These are phyloP conservation scores for Manihot esculenta DNA, from an alignment of 441 rosid species.

Conservation along the genomic window DNA sequence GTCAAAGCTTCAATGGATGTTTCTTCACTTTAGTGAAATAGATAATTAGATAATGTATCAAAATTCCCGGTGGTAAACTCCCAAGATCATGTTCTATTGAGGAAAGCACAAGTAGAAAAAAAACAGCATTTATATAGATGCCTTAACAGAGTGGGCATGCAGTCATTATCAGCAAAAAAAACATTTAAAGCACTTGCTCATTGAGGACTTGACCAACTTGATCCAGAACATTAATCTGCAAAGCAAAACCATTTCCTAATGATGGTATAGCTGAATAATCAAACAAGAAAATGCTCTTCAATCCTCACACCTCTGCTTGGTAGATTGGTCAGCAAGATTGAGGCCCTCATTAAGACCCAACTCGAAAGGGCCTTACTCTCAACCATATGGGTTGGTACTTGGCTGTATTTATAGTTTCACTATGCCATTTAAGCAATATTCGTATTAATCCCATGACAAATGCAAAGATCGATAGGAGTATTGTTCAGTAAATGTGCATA, in stretches of 20 bases:
- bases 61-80: neutral
- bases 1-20: neutral
- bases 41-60: neutral
- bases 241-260: neutral
- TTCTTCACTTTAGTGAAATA: neutral
- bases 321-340: neutral
- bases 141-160: neutral
- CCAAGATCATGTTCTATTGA: neutral
- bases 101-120: neutral
- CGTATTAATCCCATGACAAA: neutral
- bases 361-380: neutral
- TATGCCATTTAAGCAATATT: neutral
- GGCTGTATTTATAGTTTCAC: neutral
- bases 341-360: neutral
- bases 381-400: neutral
- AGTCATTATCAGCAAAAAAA: neutral
- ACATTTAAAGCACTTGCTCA: too few species aligned
- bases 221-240: neutral
- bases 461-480: neutral
- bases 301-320: neutral
- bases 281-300: neutral
- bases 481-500: neutral
- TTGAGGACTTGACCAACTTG: constrained; percentile 2
- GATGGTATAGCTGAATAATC: neutral
- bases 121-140: neutral